Base-by-base conservation (phyloP, 768 basidiomycete species). In the Suillus americanus region DNA sequence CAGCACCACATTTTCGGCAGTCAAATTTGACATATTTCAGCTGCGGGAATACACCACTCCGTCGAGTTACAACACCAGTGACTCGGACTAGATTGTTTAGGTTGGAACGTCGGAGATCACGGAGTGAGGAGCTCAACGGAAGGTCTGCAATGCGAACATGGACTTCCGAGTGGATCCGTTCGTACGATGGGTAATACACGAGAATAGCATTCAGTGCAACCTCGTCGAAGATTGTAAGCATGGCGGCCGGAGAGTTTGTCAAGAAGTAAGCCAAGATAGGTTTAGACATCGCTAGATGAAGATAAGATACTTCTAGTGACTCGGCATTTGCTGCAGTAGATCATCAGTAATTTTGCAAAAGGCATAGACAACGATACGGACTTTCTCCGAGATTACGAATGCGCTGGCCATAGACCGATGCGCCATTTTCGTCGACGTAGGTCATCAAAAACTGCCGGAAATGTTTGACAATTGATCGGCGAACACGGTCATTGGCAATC, bases 1-100 rank as follows among this genome's bases (percentile, higher is more conserved):
- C 88, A n/a, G 89, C 91, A 20, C 91, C 90, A 70, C 97, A 99
- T 75, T 97, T 98, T 62, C 85, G 85, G 77, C 97, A 99, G 75
- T 99, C 95, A 71, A 99, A 99, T 75, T 98, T 99, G 76, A 99
- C 96, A 72, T 98, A 97, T 80, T 99, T 99, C 65, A 99, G 81
- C 76, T 99, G 97, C n/a, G 97, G 97, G 78, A 99, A 99, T 12
- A 99, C 96, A 12, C 97, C 97, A 10, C 89, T 94, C 45, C 97
- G 85, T 64, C 97, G 83, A 1, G 97, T 99, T 53, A 99, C 97
- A 20, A 99, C 97, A 14, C 97, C 97, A 9, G 90, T 87, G 8
- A 99, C 92, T 43, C 97, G 91, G 38, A 99, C 95, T 50, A 99
- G 89, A 68, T 92, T 95, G 80, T 99, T 98, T 57, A 99, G 84